phyloP scores from a whole-genome alignment of 768 basidiomycete species.

The Psilocybe sp. region DNA sequence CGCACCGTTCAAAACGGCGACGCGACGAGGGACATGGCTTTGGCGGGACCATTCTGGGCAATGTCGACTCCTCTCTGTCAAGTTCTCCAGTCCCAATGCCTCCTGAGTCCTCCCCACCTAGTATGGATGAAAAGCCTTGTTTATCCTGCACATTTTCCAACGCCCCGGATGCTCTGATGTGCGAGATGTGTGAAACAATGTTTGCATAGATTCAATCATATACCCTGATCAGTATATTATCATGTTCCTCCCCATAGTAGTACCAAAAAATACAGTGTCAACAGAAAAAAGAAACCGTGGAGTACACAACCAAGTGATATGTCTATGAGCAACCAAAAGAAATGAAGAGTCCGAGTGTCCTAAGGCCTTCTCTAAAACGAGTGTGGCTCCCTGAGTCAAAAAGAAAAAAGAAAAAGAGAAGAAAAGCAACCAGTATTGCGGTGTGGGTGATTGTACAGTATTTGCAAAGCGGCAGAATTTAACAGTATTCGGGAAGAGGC shows the following conservation, averaged over 20 bases:
- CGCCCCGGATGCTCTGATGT: conserved; percentile 34
- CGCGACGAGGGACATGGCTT: conserved; percentile 66
- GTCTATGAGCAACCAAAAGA: conserved; percentile 18
- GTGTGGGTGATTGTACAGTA: conserved; percentile 13
- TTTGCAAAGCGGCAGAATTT: conserved; percentile 20
- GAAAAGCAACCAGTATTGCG: conserved; percentile 7
- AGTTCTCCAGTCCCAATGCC: conserved; percentile 24
- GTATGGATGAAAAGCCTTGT: conserved; percentile 43
- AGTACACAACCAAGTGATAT: conserved; percentile 7
- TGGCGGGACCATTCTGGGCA: conserved; percentile 66
- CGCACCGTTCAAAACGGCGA: conserved; percentile 33
- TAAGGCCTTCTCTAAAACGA: conserved; percentile 2
- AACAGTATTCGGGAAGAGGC: conserved; percentile 40
- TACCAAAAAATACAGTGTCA: conserved; percentile 11
- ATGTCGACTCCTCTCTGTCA: conserved; percentile 20
- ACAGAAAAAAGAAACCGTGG: conserved; percentile 10
- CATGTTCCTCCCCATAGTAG: conserved; percentile 6
- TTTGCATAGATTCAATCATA: conserved; percentile 29
- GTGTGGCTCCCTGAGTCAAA: conserved; percentile 5
- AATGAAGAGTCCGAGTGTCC: conserved; percentile 3
- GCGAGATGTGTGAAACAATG: conserved; percentile 46
- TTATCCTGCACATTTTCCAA: conserved; percentile 60
- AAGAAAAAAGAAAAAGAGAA: conserved; percentile 13
- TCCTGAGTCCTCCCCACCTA: conserved; percentile 11
- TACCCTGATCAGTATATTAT: conserved; percentile 21